Conservation (phyloP, 2,329 filamentous ascomycete genomes). For the Microsporum ferrugineum region DNA sequence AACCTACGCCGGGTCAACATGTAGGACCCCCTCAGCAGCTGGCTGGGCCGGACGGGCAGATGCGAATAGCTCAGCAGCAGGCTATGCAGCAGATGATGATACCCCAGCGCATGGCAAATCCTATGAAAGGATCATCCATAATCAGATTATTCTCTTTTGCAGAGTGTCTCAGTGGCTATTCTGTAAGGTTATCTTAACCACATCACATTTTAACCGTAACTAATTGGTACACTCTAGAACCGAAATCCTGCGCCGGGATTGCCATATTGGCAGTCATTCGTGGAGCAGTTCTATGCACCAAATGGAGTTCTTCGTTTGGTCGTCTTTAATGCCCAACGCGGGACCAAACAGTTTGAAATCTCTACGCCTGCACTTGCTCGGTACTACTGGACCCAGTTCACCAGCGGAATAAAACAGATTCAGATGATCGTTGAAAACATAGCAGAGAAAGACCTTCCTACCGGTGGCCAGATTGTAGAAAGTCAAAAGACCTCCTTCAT, state of each 20-base stretch:
- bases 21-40: slow-evolving; percentile 27
- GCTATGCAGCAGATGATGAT: slow-evolving; percentile 27
- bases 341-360: slow-evolving; percentile 78
- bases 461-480: slow-evolving; percentile 61
- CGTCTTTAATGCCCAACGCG: slow-evolving; percentile 43
- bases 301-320: slow-evolving; percentile 66
- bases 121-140: slow-evolving; percentile 36
- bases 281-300: slow-evolving; percentile 67
- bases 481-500: slow-evolving; percentile 68
- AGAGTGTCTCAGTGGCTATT: slow-evolving; percentile 46
- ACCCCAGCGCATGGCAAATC: slow-evolving; percentile 25
- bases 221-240: slow-evolving; percentile 30
- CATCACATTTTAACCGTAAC: slow-evolving; percentile 8
- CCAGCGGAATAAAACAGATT: slow-evolving; percentile 72
- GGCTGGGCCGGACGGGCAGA: slow-evolving; percentile 30
- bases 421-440: slow-evolving; percentile 71
- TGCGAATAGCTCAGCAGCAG: slow-evolving; percentile 33
- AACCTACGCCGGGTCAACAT: slow-evolving; percentile 21
- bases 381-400: slow-evolving; percentile 83
- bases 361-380: slow-evolving; percentile 68
- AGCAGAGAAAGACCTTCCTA: slow-evolving; percentile 45
- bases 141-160: slow-evolving; percentile 46
- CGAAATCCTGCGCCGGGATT: slow-evolving; percentile 56
- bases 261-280: slow-evolving; percentile 67
- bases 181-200: slow-evolving; percentile 34